Conservation (phyloP, 2,329 filamentous ascomycete genomes). For the Arthrobotrys pseudoclavata region DNA sequence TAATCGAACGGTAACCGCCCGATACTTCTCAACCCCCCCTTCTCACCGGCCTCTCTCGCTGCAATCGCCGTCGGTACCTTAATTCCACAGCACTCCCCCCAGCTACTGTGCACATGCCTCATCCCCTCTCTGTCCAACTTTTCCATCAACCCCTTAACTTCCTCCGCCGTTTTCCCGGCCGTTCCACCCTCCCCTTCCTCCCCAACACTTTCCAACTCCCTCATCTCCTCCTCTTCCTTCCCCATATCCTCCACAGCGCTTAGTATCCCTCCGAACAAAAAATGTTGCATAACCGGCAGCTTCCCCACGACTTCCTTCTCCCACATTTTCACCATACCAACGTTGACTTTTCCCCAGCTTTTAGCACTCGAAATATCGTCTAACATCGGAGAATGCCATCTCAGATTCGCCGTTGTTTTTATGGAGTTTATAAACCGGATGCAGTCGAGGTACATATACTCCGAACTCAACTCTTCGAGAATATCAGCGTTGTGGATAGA, state of each 20-base stretch:
- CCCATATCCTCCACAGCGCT: conserved; percentile 87
- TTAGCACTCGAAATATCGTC: conserved; percentile 95
- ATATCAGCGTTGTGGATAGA: conserved; percentile 89
- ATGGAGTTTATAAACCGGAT: conserved; percentile 95
- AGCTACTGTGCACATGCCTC: conserved; percentile 80
- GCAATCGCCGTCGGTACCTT: conserved; percentile 95
- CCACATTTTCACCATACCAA: conserved; percentile 97
- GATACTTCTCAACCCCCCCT: conserved; percentile 73
- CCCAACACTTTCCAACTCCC: conserved; percentile 65
- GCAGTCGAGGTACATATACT: conserved; percentile 93
- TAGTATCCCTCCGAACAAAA: conserved; percentile 88
- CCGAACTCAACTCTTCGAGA: conserved; percentile 84
- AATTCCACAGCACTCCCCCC: conserved; percentile 98
- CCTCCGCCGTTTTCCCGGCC: conserved; percentile 66
- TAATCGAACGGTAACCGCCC: conserved; percentile 86
- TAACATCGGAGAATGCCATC: conserved; percentile 98
- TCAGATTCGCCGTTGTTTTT: conserved; percentile 92
- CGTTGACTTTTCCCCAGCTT: conserved; percentile 91
- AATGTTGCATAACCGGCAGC: conserved; percentile 98
- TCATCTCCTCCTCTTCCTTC: conserved; percentile 71
- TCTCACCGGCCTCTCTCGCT: conserved; percentile 89
- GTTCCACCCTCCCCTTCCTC: conserved; percentile 64
- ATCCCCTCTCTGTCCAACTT: conserved; percentile 75
- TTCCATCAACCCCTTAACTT: conserved; percentile 72
- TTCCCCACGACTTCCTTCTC: conserved; percentile 91